phyloP scores from a whole-genome alignment of 192 early-diverging fungal genomes.

The Coemansia sp. region DNA sequence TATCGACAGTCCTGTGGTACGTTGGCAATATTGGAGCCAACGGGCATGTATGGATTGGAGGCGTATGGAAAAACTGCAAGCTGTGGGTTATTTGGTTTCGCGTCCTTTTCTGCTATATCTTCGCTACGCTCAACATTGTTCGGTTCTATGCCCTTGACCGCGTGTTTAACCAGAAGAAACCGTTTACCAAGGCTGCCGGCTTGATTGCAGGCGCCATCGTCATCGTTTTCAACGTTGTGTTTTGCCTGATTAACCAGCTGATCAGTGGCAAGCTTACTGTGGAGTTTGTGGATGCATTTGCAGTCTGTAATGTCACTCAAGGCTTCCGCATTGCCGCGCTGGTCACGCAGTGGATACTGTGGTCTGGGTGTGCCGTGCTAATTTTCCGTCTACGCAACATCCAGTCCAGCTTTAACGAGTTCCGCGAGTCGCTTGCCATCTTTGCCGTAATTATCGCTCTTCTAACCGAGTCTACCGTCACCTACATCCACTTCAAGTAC shows the following conservation, averaged over 20 bases:
- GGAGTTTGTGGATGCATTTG: background rate
- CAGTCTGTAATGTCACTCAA: conserved; percentile 14
- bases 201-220: conserved; percentile 6
- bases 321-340: conserved; percentile 23
- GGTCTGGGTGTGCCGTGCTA: conserved; percentile 32
- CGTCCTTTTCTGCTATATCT: conserved; percentile 40
- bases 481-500: conserved; percentile 20
- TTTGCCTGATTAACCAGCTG: conserved; percentile 19
- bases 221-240: conserved; percentile 17
- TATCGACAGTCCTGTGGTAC: conserved; percentile 43
- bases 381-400: conserved; percentile 45
- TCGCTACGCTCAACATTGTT: conserved; percentile 23
- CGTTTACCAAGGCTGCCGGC: conserved; percentile 22
- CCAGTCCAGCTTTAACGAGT: conserved; percentile 50
- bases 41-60: conserved; percentile 29
- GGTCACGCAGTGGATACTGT: conserved; percentile 32
- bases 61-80: conserved; percentile 34
- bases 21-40: conserved; percentile 34
- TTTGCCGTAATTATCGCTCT: conserved; percentile 27
- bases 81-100: conserved; percentile 44
- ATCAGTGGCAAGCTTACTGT: conserved; percentile 15
- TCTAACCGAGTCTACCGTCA: conserved; percentile 30
- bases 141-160: conserved; percentile 47
- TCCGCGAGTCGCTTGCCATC: conserved; percentile 35
- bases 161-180: conserved; percentile 44